Base-by-base conservation (phyloP, 306 rosid genomes). In the Myrica gale region DNA sequence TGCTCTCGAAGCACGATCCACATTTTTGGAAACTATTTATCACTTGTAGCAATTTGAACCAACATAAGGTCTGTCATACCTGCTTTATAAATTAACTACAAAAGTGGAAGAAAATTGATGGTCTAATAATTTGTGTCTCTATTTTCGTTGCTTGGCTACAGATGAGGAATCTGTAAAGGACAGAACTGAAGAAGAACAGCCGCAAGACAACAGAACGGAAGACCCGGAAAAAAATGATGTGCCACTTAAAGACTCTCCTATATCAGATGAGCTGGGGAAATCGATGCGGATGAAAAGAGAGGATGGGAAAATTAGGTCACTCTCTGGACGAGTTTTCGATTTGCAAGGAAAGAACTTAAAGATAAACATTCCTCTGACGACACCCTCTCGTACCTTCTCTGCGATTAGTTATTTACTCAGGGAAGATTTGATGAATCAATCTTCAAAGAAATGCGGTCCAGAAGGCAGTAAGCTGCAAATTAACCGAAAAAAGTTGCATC, bases 331-430 rank as follows among this genome's bases (percentile, higher is more conserved):
- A 5, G 70, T 83, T 7, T 75, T 89, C 81, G 87, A 80, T 57
- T 84, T 79, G 79, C 97, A 90, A 76, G 99, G 99, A 68, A 95
- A 90, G 88, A 96, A 85, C 88, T 73, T 96, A 71, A 91, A 85
- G 82, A 83, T 96, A 75, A 88, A 89, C 89, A 96, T 96, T 86
- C 98, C 99, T 48, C 81, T 92, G 74, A 96, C 98, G 16, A 96
- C 91, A 3, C 99, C 99, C 0, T 87, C 91, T 5, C 84, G 96
- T 47, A 96, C 99, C 61, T 89, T 96, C 76, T 96, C 98, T 0
- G 99, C 97, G 7, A 88, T 96, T 74, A 88, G 97, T 65, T 91
- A 89, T 81, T 84, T 95, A 37, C 87, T 96, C n/a, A 68, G 84
- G 83, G 99, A 90, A 75, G 99, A 96, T 87, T 79, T 96, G 46